phyloP scores from a whole-genome alignment of 2,329 filamentous ascomycete genomes.

The Neonectria coccinea region DNA sequence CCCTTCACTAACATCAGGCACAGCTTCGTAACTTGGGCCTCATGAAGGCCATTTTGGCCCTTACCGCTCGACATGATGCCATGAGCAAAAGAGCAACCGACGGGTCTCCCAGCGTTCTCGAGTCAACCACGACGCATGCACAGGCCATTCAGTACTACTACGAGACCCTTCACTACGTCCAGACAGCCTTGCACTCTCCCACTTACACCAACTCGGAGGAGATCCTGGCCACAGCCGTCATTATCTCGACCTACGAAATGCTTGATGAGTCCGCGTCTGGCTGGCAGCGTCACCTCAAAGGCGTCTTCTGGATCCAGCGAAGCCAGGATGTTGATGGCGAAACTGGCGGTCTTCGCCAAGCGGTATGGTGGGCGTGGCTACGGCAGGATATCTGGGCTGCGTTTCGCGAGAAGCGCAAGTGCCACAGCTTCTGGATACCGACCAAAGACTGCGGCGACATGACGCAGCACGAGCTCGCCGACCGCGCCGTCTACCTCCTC shows the following conservation, averaged over 20 bases:
- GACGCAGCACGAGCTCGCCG: conserved; percentile 64
- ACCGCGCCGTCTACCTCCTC: conserved; percentile 65
- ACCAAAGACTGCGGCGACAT: conserved; percentile 60
- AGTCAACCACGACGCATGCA: conserved; percentile 12
- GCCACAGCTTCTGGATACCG: conserved; percentile 69
- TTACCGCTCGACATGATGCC: conserved; percentile 25
- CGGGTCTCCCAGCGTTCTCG: conserved; percentile 5
- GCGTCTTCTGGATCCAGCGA: conserved; percentile 74
- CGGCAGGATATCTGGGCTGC: conserved; percentile 74
- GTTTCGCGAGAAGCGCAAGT: conserved; percentile 66
- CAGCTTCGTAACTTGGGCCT: conserved; percentile 28
- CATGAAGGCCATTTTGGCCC: conserved; percentile 29
- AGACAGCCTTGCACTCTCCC: conserved; percentile 67
- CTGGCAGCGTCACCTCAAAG: conserved; percentile 73
- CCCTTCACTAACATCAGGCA: background rate
- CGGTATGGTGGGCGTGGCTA: conserved; percentile 75
- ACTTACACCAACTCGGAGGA: conserved; percentile 69
- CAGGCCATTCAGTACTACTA: conserved; percentile 65
- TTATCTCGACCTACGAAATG: conserved; percentile 76
- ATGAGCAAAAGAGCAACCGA: conserved; percentile 22
- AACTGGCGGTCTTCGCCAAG: conserved; percentile 65
- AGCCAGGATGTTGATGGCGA: conserved; percentile 71
- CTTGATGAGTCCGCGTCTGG: conserved; percentile 64
- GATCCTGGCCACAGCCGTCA: conserved; percentile 67
- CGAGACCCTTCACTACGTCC: conserved; percentile 71